Evolutionary conservation across 805 yeast genomes (phyloP), one percentile per base, ranked within the genome.

Genomic region (Schwanniomyces sp.): DNA sequence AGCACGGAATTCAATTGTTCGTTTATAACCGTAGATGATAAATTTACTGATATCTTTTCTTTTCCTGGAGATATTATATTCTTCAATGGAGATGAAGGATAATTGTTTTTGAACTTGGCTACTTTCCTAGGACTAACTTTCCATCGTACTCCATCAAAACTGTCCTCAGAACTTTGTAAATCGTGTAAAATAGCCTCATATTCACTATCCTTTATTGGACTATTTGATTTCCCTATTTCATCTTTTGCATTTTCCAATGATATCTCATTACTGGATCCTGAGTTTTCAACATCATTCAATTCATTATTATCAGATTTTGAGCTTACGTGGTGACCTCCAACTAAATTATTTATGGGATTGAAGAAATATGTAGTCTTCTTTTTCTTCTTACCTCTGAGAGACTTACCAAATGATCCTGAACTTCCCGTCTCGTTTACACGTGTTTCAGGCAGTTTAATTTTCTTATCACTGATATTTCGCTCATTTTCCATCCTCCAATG

Each of bases 61-160:
- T 44, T 52, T 44, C 16, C 53, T 2, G 57, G 45, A 1, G 54
- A 12, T 16, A 50, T 41, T 14, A 57, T 58, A 18, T 61, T 64
- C 47, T 59, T 66, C 38, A 76, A 54, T 0, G 82, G 82, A 4
- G 81, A 76, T 2, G 80, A 74, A 1, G 74, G 71, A 7, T 70
- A 47, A 16, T 56, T 52, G 11, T 40, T 45, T 18, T 36, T 36
- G 12, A 37, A 34, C 38, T 43, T 40, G 17, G 44, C 34, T 38
- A 44, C 40, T 43, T 40, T 42, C 48, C 51, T 43, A 26, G 80
- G 79, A 5, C 77, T 70, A 11, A 59, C 58, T 12, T 66, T 74
- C 80, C 80, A 76, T 41, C 70, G 58, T 28, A 73, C 62, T 1
- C 77, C 76, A 38, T 73, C 78, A 49, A 69, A 72, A 47, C 74